Base-by-base conservation (phyloP, 495 filamentous ascomycete genomes). In the Coniosporium apollinis region DNA sequence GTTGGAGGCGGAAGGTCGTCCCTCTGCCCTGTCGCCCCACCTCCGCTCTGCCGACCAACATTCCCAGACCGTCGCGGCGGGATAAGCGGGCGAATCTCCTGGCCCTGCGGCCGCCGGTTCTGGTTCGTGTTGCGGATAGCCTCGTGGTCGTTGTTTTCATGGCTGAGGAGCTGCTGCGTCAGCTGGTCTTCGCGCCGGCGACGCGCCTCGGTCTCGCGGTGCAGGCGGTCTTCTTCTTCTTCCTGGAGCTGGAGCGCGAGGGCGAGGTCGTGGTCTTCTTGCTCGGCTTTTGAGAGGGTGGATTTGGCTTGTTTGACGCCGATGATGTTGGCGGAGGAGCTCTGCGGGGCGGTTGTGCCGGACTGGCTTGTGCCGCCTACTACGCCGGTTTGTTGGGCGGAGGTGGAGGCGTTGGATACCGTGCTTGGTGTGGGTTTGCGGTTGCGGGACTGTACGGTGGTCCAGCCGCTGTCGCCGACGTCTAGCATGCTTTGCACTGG, bases 161-260 rank as follows among this genome's bases (percentile, higher is more conserved):
- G 66, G 41, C 68, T 60, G 34, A 77, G 72, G 40, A 60, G 72
- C 39, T 70, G 69, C 39, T 71, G 65, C 0, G 64, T 67, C 17
- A 58, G 49, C 24, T 60, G 43, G 37, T 58, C 55, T 33, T 61
- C 60, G 18, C 51, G 47, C 5, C 54, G 51, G 9, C 60, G 62
- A 2, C 55, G 52, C 10, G 52, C 48, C 7, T 50, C 53, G 5
- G 45, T 22, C 33, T 61, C 55, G 10, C 57, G 58, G 6, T 69
- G 64, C 36, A 78, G 67, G 1, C 67, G 64, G 48, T 79, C 70
- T 44, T 86, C 75, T 44, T 85, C 80, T 48, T 87, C 81, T 44
- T 87, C 82, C 50, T 87, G 82, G 2, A 86, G 62, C 54, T 84
- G 80, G 16, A 87, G 60, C 1, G 82, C 82, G 4, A 86, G 57